Base-by-base conservation (phyloP, 495 filamentous ascomycete genomes). In the Aspergillus sclerotiicarbonarius region DNA sequence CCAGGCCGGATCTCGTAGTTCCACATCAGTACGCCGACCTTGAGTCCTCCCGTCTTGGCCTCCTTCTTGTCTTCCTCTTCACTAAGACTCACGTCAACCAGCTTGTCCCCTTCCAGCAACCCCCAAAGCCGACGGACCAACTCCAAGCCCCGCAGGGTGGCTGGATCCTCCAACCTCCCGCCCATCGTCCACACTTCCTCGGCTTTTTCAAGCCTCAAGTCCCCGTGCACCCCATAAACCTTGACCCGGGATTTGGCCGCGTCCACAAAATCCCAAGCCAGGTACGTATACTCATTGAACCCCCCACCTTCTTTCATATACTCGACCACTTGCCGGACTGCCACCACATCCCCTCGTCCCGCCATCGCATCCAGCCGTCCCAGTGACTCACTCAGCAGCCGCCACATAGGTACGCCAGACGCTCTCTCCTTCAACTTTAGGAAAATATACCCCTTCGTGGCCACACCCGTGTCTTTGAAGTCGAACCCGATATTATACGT, bases 1-100 rank as follows among this genome's bases (percentile, higher is more conserved):
- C 31, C 49, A 31, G 32, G 32, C 15, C 18, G 50, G 32, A 53
- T 39, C n/a, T 39, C 50, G 25, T 53, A 53, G 15, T 52, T 52
- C 50, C 50, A 52, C 35, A 37, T 37, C 6, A 37, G n/a, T 41
- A 41, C 15, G 5, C 5, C 37, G 15, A 12, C 6, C 13, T 6
- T 41, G 37, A n/a, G 13, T 0, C 12, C 5, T 41, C 33, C 33
- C 8, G 33, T 7, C 33, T 37, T 15, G 13, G 9, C 33, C 33
- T 37, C 33, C 8, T 15, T 15, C 13, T n/a, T 7, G 2, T 15
- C 33, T 7, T 37, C 33, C 8, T 15, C 33, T n/a, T 41, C 37
- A 41, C 37, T n/a, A 12, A 41, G 13, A 49, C 29, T 12, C 20
- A 12, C 19, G n/a, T 25, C 19, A 8, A 25, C 37, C 10, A 29